These are phyloP conservation scores for Emmonsia crescens DNA, from an alignment of 2,329 filamentous ascomycete species.

Conservation along the genomic window DNA sequence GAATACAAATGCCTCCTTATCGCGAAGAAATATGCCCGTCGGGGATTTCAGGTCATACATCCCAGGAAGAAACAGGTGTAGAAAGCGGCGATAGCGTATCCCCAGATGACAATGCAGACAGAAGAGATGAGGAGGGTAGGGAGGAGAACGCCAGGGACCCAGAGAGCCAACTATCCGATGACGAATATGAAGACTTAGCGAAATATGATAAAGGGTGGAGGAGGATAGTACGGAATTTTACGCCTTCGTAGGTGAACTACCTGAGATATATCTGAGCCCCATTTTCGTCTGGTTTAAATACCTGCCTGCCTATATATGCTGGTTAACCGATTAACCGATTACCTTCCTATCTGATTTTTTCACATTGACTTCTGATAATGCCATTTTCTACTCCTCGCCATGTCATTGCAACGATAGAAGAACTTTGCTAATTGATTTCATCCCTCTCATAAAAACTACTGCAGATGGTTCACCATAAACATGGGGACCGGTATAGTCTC, in stretches of 20 bases:
- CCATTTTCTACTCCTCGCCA: no score
- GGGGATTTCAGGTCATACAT: not conserved
- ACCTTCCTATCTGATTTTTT: no score
- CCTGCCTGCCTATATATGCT: no score
- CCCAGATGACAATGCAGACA: not conserved
- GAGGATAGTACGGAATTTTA: slow-evolving; percentile 17
- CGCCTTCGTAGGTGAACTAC: slow-evolving; percentile 15
- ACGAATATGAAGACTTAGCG: slow-evolving; percentile 6
- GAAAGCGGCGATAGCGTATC: not conserved
- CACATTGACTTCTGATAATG: no score
- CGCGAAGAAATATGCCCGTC: not conserved
- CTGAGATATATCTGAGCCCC: not conserved
- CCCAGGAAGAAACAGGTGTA: not conserved
- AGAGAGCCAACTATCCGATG: not conserved
- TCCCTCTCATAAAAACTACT: not conserved
- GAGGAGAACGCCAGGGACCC: not conserved
- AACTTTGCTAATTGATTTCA: slow-evolving; percentile 1
- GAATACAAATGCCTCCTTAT: not conserved
- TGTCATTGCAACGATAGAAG: not conserved
- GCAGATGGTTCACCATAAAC: slow-evolving; percentile 32
- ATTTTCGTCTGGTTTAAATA: no score
- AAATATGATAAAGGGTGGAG: slow-evolving; percentile 15
- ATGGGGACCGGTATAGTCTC: slow-evolving; percentile 36
- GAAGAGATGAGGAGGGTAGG: not conserved
- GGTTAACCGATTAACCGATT: no score